Evolutionary conservation across 768 basidiomycete species (phyloP).

Genomic region (Rickenella mellea): DNA sequence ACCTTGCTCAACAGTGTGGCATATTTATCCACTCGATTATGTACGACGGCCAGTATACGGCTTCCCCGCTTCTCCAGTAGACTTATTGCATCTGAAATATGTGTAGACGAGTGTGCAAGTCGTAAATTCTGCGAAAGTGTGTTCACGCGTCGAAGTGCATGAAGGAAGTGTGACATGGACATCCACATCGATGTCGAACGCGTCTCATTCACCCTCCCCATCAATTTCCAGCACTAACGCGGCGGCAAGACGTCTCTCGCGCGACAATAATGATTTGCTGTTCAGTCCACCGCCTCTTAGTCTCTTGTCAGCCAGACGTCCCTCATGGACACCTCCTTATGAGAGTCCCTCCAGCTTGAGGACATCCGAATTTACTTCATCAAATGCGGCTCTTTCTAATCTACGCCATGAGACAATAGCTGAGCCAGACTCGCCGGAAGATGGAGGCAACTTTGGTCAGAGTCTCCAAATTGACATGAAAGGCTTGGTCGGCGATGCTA

Average conservation of each 20-base stretch:
- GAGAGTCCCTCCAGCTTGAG: conserved; percentile 1
- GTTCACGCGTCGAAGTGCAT: too few relatives aligned
- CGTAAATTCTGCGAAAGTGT: too few relatives aligned
- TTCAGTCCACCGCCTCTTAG: conserved; percentile 5
- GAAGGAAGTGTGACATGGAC: too few relatives aligned
- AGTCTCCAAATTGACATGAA: conserved; percentile 75
- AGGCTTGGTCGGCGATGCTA: conserved; percentile 68
- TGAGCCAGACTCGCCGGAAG: conserved; percentile 26
- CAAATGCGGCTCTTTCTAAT: not conserved
- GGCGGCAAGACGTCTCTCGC: too few relatives aligned
- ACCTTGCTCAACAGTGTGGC: conserved; percentile 35
- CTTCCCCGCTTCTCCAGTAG: conserved; percentile 34
- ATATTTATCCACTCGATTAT: conserved; percentile 44
- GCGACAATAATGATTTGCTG: too few relatives aligned
- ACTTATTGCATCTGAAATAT: conserved; percentile 9
- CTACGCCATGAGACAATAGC: not conserved
- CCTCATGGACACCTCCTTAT: conserved; percentile 1
- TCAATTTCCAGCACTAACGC: too few relatives aligned
- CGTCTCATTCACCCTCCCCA: too few relatives aligned
- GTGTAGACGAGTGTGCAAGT: too few relatives aligned
- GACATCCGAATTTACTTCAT: not conserved
- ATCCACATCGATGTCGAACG: too few relatives aligned
- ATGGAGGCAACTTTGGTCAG: conserved; percentile 47
- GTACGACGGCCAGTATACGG: conserved; percentile 44
- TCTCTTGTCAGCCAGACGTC: conserved; percentile 4